phyloP scores from a whole-genome alignment of 2,329 filamentous ascomycete genomes.

The Aspergillus aculeatinus region DNA sequence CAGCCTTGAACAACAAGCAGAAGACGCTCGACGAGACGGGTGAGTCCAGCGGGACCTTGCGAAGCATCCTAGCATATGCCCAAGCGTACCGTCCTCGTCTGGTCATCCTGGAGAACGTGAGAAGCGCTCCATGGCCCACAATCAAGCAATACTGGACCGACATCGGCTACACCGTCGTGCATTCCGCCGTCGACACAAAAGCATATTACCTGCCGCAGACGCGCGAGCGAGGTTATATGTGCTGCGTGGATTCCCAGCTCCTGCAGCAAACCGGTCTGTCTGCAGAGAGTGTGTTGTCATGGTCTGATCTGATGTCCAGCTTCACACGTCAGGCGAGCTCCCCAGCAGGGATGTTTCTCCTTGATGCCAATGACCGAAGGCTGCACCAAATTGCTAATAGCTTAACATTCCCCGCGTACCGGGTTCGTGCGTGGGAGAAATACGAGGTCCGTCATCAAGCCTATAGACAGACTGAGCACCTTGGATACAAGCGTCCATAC shows the following conservation, averaged over 20 bases:
- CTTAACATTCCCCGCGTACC: conserved; percentile 37
- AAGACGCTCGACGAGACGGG: conserved; percentile 56
- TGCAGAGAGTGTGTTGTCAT: conserved; percentile 25
- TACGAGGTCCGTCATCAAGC: conserved; percentile 62
- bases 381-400: conserved; percentile 53
- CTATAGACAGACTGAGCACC: conserved; percentile 49
- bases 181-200: conserved; percentile 63
- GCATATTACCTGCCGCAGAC: conserved; percentile 74
- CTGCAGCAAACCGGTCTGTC: conserved; percentile 22
- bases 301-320: conserved; percentile 46
- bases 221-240: conserved; percentile 58
- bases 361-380: conserved; percentile 55
- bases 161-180: conserved; percentile 57
- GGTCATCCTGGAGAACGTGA: conserved; percentile 72
- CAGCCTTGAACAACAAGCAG: conserved; percentile 59
- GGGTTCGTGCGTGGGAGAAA: conserved; percentile 31
- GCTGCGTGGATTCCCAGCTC: conserved; percentile 51
- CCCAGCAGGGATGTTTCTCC: conserved; percentile 61
- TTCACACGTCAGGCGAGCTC: conserved; percentile 61
- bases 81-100: conserved; percentile 58
- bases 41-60: conserved; percentile 66
- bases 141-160: conserved; percentile 48
- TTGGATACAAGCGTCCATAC: conserved; percentile 58
- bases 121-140: conserved; percentile 57
- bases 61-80: conserved; percentile 60